A percentile compares a stretch with the other conserved stretches of the same genome.
phyloP scores from a whole-genome alignment of 129 eudicot species.

The Mikania micrantha region DNA sequence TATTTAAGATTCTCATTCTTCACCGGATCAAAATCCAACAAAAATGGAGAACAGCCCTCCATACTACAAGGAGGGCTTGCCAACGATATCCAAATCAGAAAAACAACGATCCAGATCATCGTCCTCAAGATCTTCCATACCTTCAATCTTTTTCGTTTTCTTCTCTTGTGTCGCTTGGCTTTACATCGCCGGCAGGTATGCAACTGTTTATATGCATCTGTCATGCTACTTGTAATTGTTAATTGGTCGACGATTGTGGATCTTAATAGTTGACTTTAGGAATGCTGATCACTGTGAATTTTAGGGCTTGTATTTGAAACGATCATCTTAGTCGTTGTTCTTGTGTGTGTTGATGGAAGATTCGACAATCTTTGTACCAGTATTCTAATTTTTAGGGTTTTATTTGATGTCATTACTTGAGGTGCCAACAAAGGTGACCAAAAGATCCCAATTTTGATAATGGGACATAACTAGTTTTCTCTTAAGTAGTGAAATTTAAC shows the following conservation, averaged over 20 bases:
- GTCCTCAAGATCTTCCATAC: constrained; percentile 18
- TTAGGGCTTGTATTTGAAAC: not conserved
- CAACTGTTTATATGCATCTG: not conserved
- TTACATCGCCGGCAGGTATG: constrained; percentile 75
- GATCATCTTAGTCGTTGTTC: not conserved
- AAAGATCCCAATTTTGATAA: not conserved
- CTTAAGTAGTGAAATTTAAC: not conserved
- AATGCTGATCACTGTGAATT: not conserved
- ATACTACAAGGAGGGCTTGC: constrained; percentile 28
- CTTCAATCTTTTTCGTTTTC: constrained; percentile 51
- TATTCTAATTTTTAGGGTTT: not conserved
- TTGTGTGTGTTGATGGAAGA: not conserved
- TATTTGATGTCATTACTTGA: not conserved
- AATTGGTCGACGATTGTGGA: not conserved
- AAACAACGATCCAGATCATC: constrained; percentile 25
- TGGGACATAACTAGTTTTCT: not conserved
- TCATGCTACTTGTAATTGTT: not conserved
- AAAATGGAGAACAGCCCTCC: constrained; percentile 36
- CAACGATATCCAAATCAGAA: constrained; percentile 36
- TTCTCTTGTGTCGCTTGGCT: constrained; percentile 83
- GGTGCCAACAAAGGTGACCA: not conserved
- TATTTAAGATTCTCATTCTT: not conserved
- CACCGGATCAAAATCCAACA: not conserved
- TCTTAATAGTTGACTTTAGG: not conserved
- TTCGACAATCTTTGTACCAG: not conserved